Percentiles rank a stretch among this genome's conserved stretches.
Evolutionary conservation across 1,284 basidiomycete genomes (phyloP).

Genomic region (Tilletia setariae): DNA sequence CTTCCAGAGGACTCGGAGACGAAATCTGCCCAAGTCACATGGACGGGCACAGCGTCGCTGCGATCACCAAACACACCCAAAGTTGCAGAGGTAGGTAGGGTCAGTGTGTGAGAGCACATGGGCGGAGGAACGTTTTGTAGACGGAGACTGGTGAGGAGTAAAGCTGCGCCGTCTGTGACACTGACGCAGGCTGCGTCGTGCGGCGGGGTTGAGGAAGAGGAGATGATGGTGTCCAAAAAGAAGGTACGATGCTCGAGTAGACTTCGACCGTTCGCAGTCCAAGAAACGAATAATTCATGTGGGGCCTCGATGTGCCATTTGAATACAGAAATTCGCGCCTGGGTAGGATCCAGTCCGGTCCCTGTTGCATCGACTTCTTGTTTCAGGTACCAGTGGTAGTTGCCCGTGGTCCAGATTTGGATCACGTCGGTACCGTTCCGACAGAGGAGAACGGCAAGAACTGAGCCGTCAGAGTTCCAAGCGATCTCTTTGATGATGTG

Average conservation of each 20-base stretch:
- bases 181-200: constrained; percentile 79
- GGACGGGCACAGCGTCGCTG: constrained; percentile 28
- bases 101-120: constrained; percentile 75
- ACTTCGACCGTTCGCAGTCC: constrained; percentile 39
- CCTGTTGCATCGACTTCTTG: constrained; percentile 32
- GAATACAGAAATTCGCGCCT: constrained; percentile 65
- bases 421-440: constrained; percentile 54
- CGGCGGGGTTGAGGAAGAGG: constrained; percentile 63
- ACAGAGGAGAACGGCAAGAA: constrained; percentile 78
- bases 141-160: constrained; percentile 86
- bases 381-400: constrained; percentile 80
- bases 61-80: constrained; percentile 16
- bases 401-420: constrained; percentile 90
- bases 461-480: constrained; percentile 86
- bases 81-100: constrained; percentile 44
- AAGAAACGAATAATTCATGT: constrained; percentile 64
- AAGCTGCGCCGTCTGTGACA: constrained; percentile 81
- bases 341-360: constrained; percentile 3
- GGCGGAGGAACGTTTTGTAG: constrained; percentile 92
- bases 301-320: constrained; percentile 84
- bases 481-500: constrained; percentile 69
- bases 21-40: constrained; percentile 65
- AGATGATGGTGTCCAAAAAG: constrained; percentile 32
- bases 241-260: constrained; percentile 66
- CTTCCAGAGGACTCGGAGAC: constrained; percentile 61